Conservation (phyloP, 73 alveolate species). For the Paramecium sonneborni region DNA sequence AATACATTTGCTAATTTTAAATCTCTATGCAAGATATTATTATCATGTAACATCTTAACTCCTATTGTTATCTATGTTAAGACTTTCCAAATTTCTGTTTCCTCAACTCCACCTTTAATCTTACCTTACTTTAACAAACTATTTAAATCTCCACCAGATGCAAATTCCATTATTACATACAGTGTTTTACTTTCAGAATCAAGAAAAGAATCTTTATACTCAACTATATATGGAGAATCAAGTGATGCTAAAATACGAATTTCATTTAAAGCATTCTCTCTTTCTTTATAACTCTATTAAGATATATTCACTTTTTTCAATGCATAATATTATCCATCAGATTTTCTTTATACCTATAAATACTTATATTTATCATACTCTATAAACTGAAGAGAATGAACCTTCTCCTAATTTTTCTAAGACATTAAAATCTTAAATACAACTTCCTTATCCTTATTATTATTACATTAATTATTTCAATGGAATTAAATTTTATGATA, state of each 20-base stretch:
- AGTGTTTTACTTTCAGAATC: constrained; percentile 67
- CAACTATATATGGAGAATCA: constrained; percentile 60
- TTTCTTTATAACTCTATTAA: constrained; percentile 49
- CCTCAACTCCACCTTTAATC: constrained; percentile 29
- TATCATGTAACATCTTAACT: constrained; percentile 59
- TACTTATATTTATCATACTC: background rate
- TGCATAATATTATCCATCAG: constrained; percentile 63
- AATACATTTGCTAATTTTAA: constrained; percentile 82
- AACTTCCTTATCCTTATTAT: background rate
- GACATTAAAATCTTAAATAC: constrained; percentile 34
- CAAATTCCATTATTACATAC: constrained; percentile 65
- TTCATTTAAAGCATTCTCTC: constrained; percentile 70
- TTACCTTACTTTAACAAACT: constrained; percentile 23
- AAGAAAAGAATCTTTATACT: constrained; percentile 68
- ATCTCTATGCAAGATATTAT: constrained; percentile 64
- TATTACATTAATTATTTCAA: background rate
- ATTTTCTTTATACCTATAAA: constrained; percentile 42
- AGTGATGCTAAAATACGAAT: constrained; percentile 65
- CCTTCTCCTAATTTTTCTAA: constrained; percentile 65
- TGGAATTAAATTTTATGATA: constrained; percentile 39
- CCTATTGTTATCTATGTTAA: constrained; percentile 52
- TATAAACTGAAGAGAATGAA: constrained; percentile 53
- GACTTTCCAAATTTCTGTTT: constrained; percentile 60
- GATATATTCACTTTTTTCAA: constrained; percentile 65
- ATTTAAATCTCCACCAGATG: constrained; percentile 63